Conservation (phyloP, 2,329 filamentous ascomycete species). For the Xylogone sp. region DNA sequence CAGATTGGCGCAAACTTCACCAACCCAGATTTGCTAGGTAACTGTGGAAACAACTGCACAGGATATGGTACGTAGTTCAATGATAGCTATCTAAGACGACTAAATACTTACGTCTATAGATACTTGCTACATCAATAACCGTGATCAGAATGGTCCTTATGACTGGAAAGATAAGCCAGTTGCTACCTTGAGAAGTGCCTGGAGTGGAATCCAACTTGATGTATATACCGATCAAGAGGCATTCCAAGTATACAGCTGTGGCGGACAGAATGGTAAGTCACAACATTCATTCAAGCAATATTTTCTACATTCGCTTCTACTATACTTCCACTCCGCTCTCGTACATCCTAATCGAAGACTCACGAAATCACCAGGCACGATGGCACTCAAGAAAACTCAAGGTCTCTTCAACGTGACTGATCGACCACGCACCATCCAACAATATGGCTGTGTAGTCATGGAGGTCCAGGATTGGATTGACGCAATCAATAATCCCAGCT, state of each 20-base stretch:
- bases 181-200: constrained; percentile 65
- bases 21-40: constrained; percentile 58
- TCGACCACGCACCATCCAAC: constrained; percentile 59
- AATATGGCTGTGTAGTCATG: constrained; percentile 85
- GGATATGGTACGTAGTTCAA: constrained; percentile 65
- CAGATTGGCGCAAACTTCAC: constrained; percentile 68
- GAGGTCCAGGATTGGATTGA: constrained; percentile 95
- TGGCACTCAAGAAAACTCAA: constrained; percentile 68
- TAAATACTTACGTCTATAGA: constrained; percentile 38
- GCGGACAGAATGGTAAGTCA: constrained; percentile 61
- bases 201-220: constrained; percentile 80
- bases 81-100: no score
- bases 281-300: constrained; percentile 19
- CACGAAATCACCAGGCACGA: constrained; percentile 22
- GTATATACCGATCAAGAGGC: constrained; percentile 81
- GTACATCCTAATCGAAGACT: background rate
- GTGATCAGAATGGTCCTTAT: constrained; percentile 50
- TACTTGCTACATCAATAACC: constrained; percentile 67
- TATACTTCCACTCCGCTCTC: no score
- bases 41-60: constrained; percentile 78
- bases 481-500: constrained; percentile 86
- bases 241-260: constrained; percentile 85
- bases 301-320: no score
- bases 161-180: constrained; percentile 62
- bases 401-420: constrained; percentile 52